Conservation (phyloP, 768 basidiomycete species). For the Boletus edulis region DNA sequence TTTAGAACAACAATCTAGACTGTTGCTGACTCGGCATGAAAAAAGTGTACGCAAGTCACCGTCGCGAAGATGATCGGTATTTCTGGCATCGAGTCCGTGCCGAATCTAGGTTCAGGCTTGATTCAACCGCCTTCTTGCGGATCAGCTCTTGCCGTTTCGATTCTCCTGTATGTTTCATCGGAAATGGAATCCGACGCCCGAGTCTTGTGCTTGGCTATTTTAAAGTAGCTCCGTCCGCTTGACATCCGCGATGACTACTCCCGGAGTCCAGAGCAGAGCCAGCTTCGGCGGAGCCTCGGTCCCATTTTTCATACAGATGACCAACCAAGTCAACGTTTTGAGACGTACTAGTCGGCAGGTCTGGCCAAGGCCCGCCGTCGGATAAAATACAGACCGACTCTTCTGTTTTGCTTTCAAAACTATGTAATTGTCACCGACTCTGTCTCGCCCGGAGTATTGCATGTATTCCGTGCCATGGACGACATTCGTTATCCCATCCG, state of each 20-base stretch:
- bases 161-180: slow-evolving; percentile 2
- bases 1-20: neutral
- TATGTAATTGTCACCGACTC: too few species aligned
- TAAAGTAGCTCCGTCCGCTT: too few species aligned
- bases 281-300: neutral
- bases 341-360: neutral
- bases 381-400: too few species aligned
- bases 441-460: too few species aligned
- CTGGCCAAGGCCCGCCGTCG: too few species aligned
- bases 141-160: neutral
- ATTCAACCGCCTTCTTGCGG: slow-evolving; percentile 10
- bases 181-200: slow-evolving; percentile 9
- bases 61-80: slow-evolving; percentile 12
- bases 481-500: too few species aligned
- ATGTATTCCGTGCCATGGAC: too few species aligned
- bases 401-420: too few species aligned
- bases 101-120: slow-evolving; percentile 4
- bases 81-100: neutral
- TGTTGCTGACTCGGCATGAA: neutral
- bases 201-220: neutral
- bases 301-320: neutral
- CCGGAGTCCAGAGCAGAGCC: neutral
- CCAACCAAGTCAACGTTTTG: neutral
- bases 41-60: slow-evolving; percentile 6
- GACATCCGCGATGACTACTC: too few species aligned